These are phyloP conservation scores for Pisolithus marmoratus DNA, from an alignment of 768 basidiomycete species.

Conservation along the genomic window DNA sequence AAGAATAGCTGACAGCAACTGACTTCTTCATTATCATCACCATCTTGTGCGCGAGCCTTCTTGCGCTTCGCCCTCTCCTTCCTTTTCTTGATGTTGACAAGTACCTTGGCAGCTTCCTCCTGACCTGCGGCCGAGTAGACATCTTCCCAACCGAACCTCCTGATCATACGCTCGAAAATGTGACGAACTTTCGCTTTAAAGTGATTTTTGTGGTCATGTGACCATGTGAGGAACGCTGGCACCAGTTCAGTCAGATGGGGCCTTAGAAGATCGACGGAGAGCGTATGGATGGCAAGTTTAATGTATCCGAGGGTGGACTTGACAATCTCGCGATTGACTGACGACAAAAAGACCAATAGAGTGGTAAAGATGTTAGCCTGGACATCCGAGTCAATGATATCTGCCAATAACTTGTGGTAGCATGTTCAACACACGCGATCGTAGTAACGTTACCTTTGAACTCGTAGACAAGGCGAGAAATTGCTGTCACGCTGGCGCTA, in stretches of 20 bases:
- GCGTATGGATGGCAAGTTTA: constrained; percentile 87
- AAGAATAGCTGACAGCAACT: constrained; percentile 1
- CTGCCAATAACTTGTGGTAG: constrained; percentile 32
- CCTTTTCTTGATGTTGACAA: constrained; percentile 91
- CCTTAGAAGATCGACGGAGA: constrained; percentile 64
- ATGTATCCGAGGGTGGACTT: constrained; percentile 94
- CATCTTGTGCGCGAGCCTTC: constrained; percentile 57
- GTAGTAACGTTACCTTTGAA: constrained; percentile 64
- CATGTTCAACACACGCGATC: background rate
- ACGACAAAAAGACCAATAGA: constrained; percentile 83
- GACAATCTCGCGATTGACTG: constrained; percentile 95
- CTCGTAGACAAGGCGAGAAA: constrained; percentile 92
- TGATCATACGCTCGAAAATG: constrained; percentile 92
- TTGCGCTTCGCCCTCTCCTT: constrained; percentile 92
- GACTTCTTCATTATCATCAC: constrained; percentile 52
- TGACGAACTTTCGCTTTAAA: constrained; percentile 97
- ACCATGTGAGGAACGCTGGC: constrained; percentile 83
- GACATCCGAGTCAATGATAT: constrained; percentile 63
- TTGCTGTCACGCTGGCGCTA: constrained; percentile 90
- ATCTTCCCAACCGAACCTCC: constrained; percentile 85
- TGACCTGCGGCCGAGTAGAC: constrained; percentile 70
- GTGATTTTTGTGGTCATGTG: constrained; percentile 97
- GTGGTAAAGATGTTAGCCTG: constrained; percentile 83
- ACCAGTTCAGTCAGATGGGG: constrained; percentile 76
- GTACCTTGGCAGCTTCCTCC: constrained; percentile 81